Conservation (phyloP, 352 stramenopile genomes). For the Pythium guiyangense region DNA sequence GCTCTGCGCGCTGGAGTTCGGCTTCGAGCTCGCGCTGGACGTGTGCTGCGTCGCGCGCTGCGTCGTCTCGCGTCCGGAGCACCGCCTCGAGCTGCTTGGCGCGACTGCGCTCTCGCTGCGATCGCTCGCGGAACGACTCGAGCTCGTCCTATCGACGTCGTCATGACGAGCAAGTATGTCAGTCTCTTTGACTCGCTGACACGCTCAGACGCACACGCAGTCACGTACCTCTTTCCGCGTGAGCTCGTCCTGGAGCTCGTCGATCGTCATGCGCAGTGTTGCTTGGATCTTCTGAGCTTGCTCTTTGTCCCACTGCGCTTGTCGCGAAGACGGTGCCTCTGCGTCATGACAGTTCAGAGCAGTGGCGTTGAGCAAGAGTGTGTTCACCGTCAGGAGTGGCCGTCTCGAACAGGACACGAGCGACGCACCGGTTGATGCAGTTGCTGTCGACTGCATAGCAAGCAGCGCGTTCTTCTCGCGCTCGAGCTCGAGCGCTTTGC, state of each 20-base stretch:
- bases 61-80: constrained; percentile 34
- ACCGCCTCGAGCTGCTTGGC: constrained; percentile 56
- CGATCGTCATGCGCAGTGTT: constrained; percentile 65
- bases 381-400: not conserved
- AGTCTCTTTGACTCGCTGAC: too few species aligned
- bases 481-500: constrained; percentile 64
- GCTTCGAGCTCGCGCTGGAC: constrained; percentile 41
- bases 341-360: not conserved
- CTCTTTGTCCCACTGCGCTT: constrained; percentile 63
- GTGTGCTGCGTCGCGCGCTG: constrained; percentile 23
- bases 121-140: constrained; percentile 35
- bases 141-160: constrained; percentile 30
- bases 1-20: constrained; percentile 49
- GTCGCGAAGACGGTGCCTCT: constrained; percentile 12
- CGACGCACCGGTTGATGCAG: not conserved
- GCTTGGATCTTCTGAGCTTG: constrained; percentile 66
- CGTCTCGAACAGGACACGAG: not conserved
- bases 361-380: not conserved
- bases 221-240: constrained; percentile 44
- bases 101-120: constrained; percentile 44
- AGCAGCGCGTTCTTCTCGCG: constrained; percentile 60
- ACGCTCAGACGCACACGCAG: not conserved
- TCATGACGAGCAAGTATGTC: not conserved
- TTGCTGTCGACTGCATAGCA: not conserved
- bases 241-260: constrained; percentile 79